phyloP scores from a whole-genome alignment of 2,329 filamentous ascomycete genomes.

The Chaetomium strumarium region DNA sequence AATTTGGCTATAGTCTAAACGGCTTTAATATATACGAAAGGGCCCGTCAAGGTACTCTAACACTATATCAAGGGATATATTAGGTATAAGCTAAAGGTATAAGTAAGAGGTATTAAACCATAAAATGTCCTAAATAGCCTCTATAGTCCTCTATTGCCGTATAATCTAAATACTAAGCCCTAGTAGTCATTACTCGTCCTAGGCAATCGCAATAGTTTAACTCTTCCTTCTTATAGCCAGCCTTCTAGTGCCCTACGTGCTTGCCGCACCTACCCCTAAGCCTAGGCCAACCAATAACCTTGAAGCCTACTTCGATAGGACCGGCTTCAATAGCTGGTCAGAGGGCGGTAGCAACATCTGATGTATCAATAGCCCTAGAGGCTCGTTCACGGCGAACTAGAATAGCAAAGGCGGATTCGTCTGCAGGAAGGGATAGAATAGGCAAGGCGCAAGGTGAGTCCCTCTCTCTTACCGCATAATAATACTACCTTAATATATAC shows the following conservation, averaged over 20 bases:
- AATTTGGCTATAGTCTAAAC: no score
- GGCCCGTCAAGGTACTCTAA: no score
- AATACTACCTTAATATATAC: neutral
- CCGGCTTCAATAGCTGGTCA: slow-evolving; percentile 40
- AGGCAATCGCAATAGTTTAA: slow-evolving; percentile 10
- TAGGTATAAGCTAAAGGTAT: no score
- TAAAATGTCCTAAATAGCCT: no score
- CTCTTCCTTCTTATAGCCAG: neutral
- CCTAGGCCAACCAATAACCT: neutral
- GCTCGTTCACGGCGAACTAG: slow-evolving; percentile 41
- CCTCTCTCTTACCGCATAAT: neutral
- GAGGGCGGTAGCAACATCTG: slow-evolving; percentile 36
- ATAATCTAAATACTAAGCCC: no score
- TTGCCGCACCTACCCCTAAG: slow-evolving; percentile 1
- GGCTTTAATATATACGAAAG: no score
- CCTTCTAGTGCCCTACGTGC: neutral
- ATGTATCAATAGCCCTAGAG: slow-evolving; percentile 37
- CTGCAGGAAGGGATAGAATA: slow-evolving; percentile 53
- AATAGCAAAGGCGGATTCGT: slow-evolving; percentile 47
- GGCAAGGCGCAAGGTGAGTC: slow-evolving; percentile 43
- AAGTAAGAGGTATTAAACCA: no score
- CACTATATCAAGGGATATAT: no score
- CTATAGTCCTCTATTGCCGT: no score
- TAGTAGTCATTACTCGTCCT: no score
- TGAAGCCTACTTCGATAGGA: slow-evolving; percentile 20